Evolutionary conservation across 2,329 filamentous ascomycete genomes (phyloP).

Genomic region (Colletotrichum sp.): DNA sequence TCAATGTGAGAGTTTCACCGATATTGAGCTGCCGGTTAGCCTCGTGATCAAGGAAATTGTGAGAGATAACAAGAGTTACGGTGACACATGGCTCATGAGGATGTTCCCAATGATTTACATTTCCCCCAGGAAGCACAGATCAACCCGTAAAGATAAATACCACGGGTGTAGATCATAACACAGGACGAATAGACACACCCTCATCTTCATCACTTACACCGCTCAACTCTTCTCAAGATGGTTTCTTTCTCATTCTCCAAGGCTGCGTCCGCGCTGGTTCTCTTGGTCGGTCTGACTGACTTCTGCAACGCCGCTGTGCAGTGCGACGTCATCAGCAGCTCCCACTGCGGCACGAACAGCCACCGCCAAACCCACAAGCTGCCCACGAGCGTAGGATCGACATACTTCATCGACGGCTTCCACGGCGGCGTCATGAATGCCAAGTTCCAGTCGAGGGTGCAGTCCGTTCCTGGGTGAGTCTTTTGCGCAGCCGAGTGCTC

Average conservation of each 20-base stretch:
- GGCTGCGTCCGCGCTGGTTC: neutral
- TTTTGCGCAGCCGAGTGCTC: neutral
- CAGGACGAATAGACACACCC: neutral
- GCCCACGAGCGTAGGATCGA: neutral
- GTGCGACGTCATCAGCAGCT: neutral
- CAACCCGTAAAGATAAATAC: neutral
- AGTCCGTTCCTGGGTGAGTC: neutral
- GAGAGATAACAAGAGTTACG: neutral
- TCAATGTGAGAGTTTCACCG: neutral
- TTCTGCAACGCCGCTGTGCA: neutral
- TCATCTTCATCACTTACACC: neutral
- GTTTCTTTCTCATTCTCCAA: neutral
- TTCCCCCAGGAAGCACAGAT: neutral
- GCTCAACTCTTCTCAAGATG: neutral
- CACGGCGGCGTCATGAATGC: neutral
- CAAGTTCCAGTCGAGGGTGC: neutral
- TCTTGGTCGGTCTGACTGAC: neutral
- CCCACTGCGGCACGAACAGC: neutral
- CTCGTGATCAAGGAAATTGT: neutral
- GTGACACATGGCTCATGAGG: neutral
- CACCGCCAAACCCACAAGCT: neutral
- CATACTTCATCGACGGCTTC: neutral
- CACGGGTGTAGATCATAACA: neutral
- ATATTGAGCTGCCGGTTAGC: neutral
- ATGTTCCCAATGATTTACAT: neutral